Base-by-base conservation (phyloP, 192 early-diverging fungal species). In the Helicostylum pulchrum region DNA sequence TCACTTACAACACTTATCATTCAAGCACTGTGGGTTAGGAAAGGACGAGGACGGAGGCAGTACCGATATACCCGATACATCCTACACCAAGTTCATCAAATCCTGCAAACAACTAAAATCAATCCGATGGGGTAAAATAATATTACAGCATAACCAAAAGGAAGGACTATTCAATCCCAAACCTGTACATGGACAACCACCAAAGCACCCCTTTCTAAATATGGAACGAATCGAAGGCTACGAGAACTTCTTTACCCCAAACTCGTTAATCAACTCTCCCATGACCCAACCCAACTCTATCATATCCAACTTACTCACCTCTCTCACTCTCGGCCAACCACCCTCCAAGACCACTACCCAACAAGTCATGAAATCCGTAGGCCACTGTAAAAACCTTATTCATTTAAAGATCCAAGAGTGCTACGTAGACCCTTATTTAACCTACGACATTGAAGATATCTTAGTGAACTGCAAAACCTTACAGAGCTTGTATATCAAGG, bases 401-500 rank as follows among this genome's bases (percentile, higher is more conserved):
- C 14, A 39, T 17, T 36, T 59, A 26, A 59, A 20, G 19, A 45
- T 59, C 43, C 57, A 59, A 59, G 57, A 45, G 15, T 59, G 57
- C 4, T 45, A 44, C 23, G 42, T 59, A 4, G 21, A 44, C 45
- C 43, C 57, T 1, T 39, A 59, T 2, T 7, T 45, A 23, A 17
- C 36, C 4, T 59, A 42, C 43, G 42, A 42, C 2, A 59, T 59
- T 23, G 43, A 43, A 23, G 43, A 43, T 14, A 59, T 59, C 20
- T 15, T 59, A 9, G 21, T 3, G n/a, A 43, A 45, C 11, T 59
- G 57, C 1, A 59, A 45, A 44, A 19, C n/a, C 0, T 15, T 59
- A 7, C 20, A 23, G 11, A 59, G 20, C 4, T 23, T 59, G 12
- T 59, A 59, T 59, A 30, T 59, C 19, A 59, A 59, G 57, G 57